Percentiles rank a stretch among this genome's conserved stretches.
Conservation (phyloP, 371 early-diverging fungal species). For the Chytridiales sp. region DNA sequence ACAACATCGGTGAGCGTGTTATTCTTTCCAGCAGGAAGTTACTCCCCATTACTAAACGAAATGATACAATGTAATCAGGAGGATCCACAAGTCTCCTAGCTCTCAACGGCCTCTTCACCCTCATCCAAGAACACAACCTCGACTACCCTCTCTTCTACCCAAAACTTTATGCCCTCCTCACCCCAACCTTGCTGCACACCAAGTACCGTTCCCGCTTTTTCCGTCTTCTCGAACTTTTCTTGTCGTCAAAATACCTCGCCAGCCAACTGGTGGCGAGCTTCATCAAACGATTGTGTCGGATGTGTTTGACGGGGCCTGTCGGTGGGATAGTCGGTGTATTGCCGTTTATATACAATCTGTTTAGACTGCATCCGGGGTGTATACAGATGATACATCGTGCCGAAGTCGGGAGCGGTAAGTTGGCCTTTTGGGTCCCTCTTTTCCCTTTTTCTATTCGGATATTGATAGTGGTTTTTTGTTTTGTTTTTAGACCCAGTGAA, state of each 20-base stretch:
- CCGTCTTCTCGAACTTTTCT: slow-evolving; percentile 80
- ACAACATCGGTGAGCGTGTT: slow-evolving; percentile 63
- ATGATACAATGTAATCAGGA: slow-evolving; percentile 42
- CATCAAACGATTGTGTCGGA: slow-evolving; percentile 83
- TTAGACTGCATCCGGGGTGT: slow-evolving; percentile 86
- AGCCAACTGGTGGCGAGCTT: slow-evolving; percentile 87
- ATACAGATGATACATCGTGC: slow-evolving; percentile 79
- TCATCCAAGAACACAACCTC: slow-evolving; percentile 86
- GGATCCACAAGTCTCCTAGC: slow-evolving; percentile 87
- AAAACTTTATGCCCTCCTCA: slow-evolving; percentile 86
- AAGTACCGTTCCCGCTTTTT: slow-evolving; percentile 93
- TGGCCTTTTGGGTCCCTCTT: not conserved
- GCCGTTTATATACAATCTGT: slow-evolving; percentile 86
- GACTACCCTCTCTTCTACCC: slow-evolving; percentile 96
- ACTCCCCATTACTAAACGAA: not conserved
- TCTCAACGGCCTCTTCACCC: slow-evolving; percentile 86
- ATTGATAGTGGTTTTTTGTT: too few species aligned
- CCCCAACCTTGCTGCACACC: slow-evolving; percentile 81
- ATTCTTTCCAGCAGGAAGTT: not conserved
- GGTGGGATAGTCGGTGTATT: slow-evolving; percentile 77
- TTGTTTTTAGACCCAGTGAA: not conserved
- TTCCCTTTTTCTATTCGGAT: slow-evolving; percentile 1
- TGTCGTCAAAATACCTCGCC: slow-evolving; percentile 83
- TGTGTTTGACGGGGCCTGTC: slow-evolving; percentile 81
- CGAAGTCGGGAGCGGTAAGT: slow-evolving; percentile 16